Evolutionary conservation across 768 basidiomycete genomes (phyloP), one percentile per base, ranked within the genome.

Genomic region (Tricholoma sp.): DNA sequence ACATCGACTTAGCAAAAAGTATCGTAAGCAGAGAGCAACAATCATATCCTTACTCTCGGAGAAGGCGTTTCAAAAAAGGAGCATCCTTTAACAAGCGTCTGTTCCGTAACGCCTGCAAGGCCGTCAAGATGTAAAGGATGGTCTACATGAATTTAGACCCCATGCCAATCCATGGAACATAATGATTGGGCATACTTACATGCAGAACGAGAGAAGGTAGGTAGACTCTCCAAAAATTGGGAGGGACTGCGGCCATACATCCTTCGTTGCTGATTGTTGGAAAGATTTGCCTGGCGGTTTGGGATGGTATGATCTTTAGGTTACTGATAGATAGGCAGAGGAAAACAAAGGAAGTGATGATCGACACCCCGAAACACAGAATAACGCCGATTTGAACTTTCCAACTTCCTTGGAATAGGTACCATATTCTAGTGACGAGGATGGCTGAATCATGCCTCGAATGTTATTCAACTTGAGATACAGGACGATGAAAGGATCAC

Each of bases 401-500:
- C 29, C 55, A 65, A 49, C 67, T 69, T 29, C 66, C 65, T 5
- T 72, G 68, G 56, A 76, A 77, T 45, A 77, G 69, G 60, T 74
- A 75, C 75, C 75, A 79, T 24, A 75, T 70, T 27, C 77, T 71
- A 37, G 71, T 63, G 31, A 73, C 69, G 14, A 77, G 69, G 41
- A 76, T 75, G 19, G 70, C 76, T 78, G 46, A 24, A 34, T 35
- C 11, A 14, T 31, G 39, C 57, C 29, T 29, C 24, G 11, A 52
- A 32, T 52, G 22, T 50, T 18, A 29, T 7, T 31, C 50, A 56
- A 46, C 34, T 35, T 4, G 46, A 27, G 5, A 5, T 27, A 27
- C 16, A 22, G 31, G 21, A 35, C 29, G 31, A n/a, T 10, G 27
- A n/a, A 7, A n/a, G 12, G 11, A 16, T 27, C 46, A 39, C 21